A percentile compares a stretch with the other conserved stretches of the same genome.
Evolutionary conservation across 805 yeast genomes (phyloP).

Genomic region (Wickerhamomyces pijperi): DNA sequence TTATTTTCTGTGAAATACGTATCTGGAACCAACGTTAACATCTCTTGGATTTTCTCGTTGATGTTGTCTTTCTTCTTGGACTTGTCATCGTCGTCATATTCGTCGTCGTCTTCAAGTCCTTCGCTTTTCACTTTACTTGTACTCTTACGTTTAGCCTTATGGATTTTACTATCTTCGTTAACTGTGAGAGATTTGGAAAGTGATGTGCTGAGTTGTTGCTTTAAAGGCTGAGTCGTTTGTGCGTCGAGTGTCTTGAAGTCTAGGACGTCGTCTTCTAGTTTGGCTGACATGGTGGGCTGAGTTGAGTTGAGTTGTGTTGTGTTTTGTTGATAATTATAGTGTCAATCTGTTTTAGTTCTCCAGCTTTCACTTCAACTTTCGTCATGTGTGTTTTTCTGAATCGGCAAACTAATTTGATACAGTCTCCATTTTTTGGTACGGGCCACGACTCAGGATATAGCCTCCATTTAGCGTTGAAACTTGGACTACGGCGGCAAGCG

Average conservation of each 20-base stretch:
- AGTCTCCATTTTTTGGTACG: neutral
- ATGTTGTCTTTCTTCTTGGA: conserved; percentile 44
- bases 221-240: neutral
- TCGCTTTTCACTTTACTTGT: conserved; percentile 3
- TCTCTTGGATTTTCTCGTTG: conserved; percentile 46
- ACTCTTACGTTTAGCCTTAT: conserved; percentile 11
- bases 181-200: conserved; percentile 1
- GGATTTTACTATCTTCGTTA: neutral
- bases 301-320: too few relatives aligned
- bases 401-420: too few relatives aligned
- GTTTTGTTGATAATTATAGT: too few relatives aligned
- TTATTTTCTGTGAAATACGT: conserved; percentile 31
- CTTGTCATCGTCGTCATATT: conserved; percentile 25
- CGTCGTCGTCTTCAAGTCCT: conserved; percentile 8
- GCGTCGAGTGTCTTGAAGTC: neutral
- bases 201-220: neutral
- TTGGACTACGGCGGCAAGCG: too few relatives aligned
- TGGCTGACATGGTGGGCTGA: neutral
- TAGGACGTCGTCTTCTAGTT: neutral
- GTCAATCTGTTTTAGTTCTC: too few relatives aligned
- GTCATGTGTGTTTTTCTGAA: too few relatives aligned
- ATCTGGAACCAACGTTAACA: conserved; percentile 32
- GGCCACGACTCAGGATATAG: neutral
- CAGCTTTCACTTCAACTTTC: too few relatives aligned
- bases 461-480: too few relatives aligned